These are phyloP conservation scores for Pseudogymnoascus sp. DNA, from an alignment of 2,329 filamentous ascomycete genomes.

Conservation along the genomic window DNA sequence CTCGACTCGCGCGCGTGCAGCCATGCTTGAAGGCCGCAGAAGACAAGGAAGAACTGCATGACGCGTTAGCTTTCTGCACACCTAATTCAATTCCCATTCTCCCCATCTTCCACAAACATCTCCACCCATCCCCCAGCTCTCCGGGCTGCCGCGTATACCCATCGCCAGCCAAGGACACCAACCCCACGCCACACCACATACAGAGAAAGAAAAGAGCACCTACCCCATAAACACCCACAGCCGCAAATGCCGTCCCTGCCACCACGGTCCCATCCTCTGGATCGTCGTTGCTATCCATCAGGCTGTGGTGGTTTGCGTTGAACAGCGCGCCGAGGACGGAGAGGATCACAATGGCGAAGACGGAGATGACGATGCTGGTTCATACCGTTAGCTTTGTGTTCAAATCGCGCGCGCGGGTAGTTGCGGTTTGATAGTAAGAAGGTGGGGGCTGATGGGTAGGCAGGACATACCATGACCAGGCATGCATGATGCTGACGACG, in stretches of 20 bases:
- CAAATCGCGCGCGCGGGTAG: background rate
- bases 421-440: background rate
- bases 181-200: background rate
- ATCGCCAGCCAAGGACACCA: background rate
- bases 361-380: conserved; percentile 59
- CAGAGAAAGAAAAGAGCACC: conserved; percentile 33
- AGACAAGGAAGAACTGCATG: conserved; percentile 74
- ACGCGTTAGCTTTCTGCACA: background rate
- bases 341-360: conserved; percentile 61
- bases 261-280: conserved; percentile 70
- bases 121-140: background rate
- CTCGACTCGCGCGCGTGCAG: conserved; percentile 78
- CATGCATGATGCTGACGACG: conserved; percentile 80
- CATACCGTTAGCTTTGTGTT: conserved; percentile 11
- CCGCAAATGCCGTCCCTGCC: conserved; percentile 77
- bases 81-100: background rate
- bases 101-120: background rate
- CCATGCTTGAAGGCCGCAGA: conserved; percentile 83
- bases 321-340: conserved; percentile 64
- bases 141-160: background rate
- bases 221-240: conserved; percentile 85
- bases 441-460: conserved; percentile 11
- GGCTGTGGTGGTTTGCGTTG: conserved; percentile 70
- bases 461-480: conserved; percentile 78
- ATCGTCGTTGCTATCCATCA: conserved; percentile 69